Base-by-base conservation (phyloP, 2,329 filamentous ascomycete species). In the Penicillium oxalicum region DNA sequence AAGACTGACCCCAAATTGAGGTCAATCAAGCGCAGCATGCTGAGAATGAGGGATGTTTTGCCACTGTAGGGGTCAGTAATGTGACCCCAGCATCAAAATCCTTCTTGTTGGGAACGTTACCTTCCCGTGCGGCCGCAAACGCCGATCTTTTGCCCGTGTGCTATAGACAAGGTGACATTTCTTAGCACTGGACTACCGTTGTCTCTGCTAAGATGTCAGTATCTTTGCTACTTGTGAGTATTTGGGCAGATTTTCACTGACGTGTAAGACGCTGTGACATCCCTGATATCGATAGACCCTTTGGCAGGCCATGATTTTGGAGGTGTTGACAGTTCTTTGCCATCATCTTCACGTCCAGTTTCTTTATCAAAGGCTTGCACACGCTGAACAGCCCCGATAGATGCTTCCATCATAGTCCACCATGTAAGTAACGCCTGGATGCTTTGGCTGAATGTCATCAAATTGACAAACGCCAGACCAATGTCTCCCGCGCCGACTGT, bases 41-140 rank as follows among this genome's bases (percentile, higher is more conserved):
- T 32, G 8, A 11, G 11, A 24, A n/a, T 37, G 12, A n/a, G 35
- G n/a, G 18, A 13, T 24, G 35, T 24, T 24, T 37, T 24, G 2
- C 35, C 12, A 37, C 35, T 37, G 5, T 3, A 37, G n/a, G 7
- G 18, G 4, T n/a, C 12, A 2, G 18, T 12, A 13, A 13, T 12
- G 12, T 13, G 35, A 13, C 35, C n/a, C n/a, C 35, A 9, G n/a
- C 18, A 6, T 11, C 12, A 24, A 37, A 4, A 37, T 4, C 2
- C 2, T 18, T 18, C 18, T 18, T 18, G n/a, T 12, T 6, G 29
- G 11, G 29, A 4, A 13, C n/a, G 9, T 13, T 24, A 37, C 12
- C 59, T 62, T 48, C 66, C 66, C 9, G 59, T 64, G 35, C 64
- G 48, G 7, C 68, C 69, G 45, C 66, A 69, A 11, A 71, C 55